Evolutionary conservation across 768 basidiomycete genomes (phyloP).

Genomic region (Suillus clintonianus): DNA sequence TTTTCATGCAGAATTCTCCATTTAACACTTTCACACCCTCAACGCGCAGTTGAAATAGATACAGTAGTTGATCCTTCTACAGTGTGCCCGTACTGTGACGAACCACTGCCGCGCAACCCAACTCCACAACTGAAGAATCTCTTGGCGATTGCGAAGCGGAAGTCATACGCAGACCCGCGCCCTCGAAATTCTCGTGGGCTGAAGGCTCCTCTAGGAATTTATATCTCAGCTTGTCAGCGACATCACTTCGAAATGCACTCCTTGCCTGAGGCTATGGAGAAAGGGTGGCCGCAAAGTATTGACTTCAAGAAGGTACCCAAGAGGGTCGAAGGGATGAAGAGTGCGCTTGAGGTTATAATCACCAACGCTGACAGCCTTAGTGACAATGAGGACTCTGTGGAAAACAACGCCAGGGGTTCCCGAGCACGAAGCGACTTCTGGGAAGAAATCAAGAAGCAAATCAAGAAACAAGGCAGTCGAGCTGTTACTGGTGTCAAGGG

Average conservation of each 20-base stretch:
- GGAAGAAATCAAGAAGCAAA: slow-evolving; percentile 61
- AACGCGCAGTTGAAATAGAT: slow-evolving; percentile 49
- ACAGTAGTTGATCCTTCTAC: slow-evolving; percentile 60
- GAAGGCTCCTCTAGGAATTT: slow-evolving; percentile 49
- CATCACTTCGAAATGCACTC: slow-evolving; percentile 77
- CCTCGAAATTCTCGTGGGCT: slow-evolving; percentile 70
- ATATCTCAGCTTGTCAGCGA: slow-evolving; percentile 71
- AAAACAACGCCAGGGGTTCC: slow-evolving; percentile 17
- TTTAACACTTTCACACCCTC: slow-evolving; percentile 3
- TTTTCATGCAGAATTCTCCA: neutral
- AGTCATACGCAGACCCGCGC: slow-evolving; percentile 63
- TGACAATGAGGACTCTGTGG: slow-evolving; percentile 19
- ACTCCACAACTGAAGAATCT: slow-evolving; percentile 60
- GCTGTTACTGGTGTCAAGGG: slow-evolving; percentile 67
- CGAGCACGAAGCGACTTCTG: slow-evolving; percentile 62
- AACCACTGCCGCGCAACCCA: slow-evolving; percentile 59
- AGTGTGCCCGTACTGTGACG: slow-evolving; percentile 83
- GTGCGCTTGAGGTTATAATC: slow-evolving; percentile 51
- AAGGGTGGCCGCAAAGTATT: slow-evolving; percentile 78
- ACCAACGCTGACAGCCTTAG: slow-evolving; percentile 38
- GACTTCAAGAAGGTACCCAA: slow-evolving; percentile 57
- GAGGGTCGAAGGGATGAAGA: slow-evolving; percentile 55
- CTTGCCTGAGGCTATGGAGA: slow-evolving; percentile 66
- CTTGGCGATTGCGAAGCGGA: slow-evolving; percentile 49
- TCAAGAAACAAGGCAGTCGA: slow-evolving; percentile 65